Evolutionary conservation across 352 stramenopile genomes (phyloP).

Genomic region (Globisporangium mamillatum): DNA sequence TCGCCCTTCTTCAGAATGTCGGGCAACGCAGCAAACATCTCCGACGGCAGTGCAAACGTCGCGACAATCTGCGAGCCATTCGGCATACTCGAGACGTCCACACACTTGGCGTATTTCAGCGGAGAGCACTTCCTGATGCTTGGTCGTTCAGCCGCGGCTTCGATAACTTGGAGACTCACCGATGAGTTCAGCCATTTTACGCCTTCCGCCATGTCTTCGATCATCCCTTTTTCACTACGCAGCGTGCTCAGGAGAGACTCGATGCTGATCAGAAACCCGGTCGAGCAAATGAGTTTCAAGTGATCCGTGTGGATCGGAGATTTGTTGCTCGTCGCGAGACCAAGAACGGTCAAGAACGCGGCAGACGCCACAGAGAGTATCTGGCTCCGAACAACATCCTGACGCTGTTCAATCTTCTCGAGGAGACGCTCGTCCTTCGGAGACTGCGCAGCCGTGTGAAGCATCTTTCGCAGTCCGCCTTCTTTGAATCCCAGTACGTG

Average conservation of each 20-base stretch:
- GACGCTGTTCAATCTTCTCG: slow-evolving; percentile 73
- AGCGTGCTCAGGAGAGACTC: slow-evolving; percentile 93
- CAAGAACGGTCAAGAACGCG: slow-evolving; percentile 72
- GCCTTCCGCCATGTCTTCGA: slow-evolving; percentile 90
- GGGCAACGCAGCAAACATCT: slow-evolving; percentile 56
- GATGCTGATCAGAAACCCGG: slow-evolving; percentile 90
- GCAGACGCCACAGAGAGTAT: slow-evolving; percentile 66
- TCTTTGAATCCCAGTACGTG: slow-evolving; percentile 85
- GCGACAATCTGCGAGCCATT: slow-evolving; percentile 61
- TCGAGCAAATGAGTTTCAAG: slow-evolving; percentile 62
- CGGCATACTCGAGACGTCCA: slow-evolving; percentile 52
- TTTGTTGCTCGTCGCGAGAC: slow-evolving; percentile 57
- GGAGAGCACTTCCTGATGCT: slow-evolving; percentile 36
- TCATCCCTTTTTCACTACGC: slow-evolving; percentile 95
- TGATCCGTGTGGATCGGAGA: slow-evolving; percentile 54
- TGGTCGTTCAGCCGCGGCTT: slow-evolving; percentile 16
- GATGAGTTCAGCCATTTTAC: slow-evolving; percentile 77
- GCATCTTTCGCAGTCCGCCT: slow-evolving; percentile 63
- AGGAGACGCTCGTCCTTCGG: slow-evolving; percentile 46
- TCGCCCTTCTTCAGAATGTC: slow-evolving; percentile 62
- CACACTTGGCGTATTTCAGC: slow-evolving; percentile 74
- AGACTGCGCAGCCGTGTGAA: slow-evolving; percentile 40
- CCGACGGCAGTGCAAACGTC: slow-evolving; percentile 60
- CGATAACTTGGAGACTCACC: slow-evolving; percentile 73
- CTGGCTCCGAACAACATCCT: slow-evolving; percentile 79